Conservation (phyloP, 2,329 filamentous ascomycete species). For the Aspergillus pseudoterreus region DNA sequence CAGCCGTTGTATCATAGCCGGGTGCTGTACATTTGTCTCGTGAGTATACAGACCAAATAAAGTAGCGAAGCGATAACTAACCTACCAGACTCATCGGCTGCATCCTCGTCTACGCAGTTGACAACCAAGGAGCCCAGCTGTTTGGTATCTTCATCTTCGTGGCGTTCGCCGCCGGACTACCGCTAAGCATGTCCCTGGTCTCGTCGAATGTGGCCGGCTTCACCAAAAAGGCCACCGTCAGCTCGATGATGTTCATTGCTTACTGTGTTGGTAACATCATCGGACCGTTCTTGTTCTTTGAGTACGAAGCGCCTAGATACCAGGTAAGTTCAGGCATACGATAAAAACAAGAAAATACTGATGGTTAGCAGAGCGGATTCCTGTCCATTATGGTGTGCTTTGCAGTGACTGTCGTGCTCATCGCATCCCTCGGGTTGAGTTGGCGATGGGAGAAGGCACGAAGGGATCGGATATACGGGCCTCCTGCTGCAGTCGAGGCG, state of each 20-base stretch:
- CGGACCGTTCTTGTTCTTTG: slow-evolving; percentile 12
- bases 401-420: not conserved
- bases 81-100: slow-evolving; percentile 15
- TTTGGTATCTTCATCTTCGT: slow-evolving; percentile 23
- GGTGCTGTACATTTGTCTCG: not conserved
- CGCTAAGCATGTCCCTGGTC: slow-evolving; percentile 25
- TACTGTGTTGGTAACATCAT: slow-evolving; percentile 28
- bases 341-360: not conserved
- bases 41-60: not conserved
- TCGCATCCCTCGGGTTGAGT: not conserved
- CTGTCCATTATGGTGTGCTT: not conserved
- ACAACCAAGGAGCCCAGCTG: slow-evolving; percentile 20
- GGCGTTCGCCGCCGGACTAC: slow-evolving; percentile 28
- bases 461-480: not conserved
- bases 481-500: not conserved
- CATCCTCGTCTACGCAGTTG: slow-evolving; percentile 21
- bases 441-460: not conserved
- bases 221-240: slow-evolving; percentile 27
- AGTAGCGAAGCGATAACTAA: not conserved
- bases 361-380: not conserved
- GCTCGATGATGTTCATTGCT: slow-evolving; percentile 47
- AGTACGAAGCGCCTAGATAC: not conserved
- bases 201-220: slow-evolving; percentile 29
- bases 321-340: not conserved
- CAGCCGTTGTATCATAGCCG: not conserved